Percentiles rank a stretch among this genome's conserved stretches.
These are phyloP conservation scores for Mucor saturninus DNA, from an alignment of 371 early-diverging fungal species.

Conservation along the genomic window DNA sequence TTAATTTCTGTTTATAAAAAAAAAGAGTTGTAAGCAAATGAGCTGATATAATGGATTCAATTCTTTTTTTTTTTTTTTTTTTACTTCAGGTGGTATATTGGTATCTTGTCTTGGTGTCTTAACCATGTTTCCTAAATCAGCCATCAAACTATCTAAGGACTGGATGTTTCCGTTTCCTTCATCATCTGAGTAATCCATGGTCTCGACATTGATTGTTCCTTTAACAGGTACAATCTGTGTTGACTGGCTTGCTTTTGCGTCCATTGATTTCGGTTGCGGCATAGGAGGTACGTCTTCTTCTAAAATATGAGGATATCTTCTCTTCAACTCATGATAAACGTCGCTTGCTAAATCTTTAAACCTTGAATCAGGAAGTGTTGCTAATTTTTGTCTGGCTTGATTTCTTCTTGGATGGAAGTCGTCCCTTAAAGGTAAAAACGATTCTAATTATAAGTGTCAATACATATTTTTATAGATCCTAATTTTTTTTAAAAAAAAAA, in stretches of 20 bases:
- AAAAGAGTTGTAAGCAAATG: no score
- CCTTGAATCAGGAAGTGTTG: slow-evolving; percentile 82
- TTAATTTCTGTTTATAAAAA: no score
- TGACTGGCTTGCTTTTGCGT: slow-evolving; percentile 45
- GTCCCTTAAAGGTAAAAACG: slow-evolving; percentile 82
- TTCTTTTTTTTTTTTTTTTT: neutral
- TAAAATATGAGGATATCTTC: slow-evolving; percentile 67
- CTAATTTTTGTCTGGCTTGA: slow-evolving; percentile 96
- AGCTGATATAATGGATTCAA: no score
- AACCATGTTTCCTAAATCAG: slow-evolving; percentile 80
- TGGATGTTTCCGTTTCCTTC: slow-evolving; percentile 21
- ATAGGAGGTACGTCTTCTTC: slow-evolving; percentile 23
- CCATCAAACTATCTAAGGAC: slow-evolving; percentile 78
- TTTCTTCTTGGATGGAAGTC: slow-evolving; percentile 95
- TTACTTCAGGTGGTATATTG: slow-evolving; percentile 3
- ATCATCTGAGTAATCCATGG: slow-evolving; percentile 33
- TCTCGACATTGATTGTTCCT: slow-evolving; percentile 53
- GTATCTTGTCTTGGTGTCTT: slow-evolving; percentile 24
- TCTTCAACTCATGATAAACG: slow-evolving; percentile 83
- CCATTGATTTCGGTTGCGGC: slow-evolving; percentile 29
- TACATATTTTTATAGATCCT: neutral
- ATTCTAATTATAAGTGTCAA: slow-evolving; percentile 58
- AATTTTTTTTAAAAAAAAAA: neutral
- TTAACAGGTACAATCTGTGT: slow-evolving; percentile 56
- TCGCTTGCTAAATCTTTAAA: slow-evolving; percentile 94